phyloP scores from a whole-genome alignment of 176 grass and related monocot genomes.

The Leersia perrieri region DNA sequence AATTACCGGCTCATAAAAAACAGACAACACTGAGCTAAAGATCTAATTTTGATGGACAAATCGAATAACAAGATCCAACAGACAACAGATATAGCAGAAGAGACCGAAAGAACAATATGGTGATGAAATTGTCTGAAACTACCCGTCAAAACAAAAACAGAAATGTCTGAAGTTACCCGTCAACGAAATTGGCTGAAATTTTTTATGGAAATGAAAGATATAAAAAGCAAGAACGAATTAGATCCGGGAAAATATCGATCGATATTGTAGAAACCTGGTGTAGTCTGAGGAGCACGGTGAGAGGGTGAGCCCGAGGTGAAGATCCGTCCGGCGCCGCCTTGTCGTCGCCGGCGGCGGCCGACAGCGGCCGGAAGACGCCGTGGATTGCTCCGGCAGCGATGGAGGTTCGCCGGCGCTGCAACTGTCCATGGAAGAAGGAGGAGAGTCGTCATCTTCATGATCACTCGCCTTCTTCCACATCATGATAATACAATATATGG shows the following conservation, averaged over 20 bases:
- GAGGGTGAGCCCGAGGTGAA: constrained; percentile 57
- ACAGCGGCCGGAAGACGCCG: constrained; percentile 29
- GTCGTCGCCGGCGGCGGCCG: constrained; percentile 13
- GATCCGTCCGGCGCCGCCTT: constrained; percentile 47
- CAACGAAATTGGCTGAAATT: no score
- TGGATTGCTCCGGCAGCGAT: constrained; percentile 19
- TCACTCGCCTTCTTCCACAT: neutral
- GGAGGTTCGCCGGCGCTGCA: constrained; percentile 27
- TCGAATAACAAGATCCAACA: neutral
- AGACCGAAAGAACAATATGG: neutral
- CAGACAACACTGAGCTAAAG: no score
- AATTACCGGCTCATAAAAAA: no score
- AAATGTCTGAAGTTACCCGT: no score
- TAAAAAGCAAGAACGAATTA: no score
- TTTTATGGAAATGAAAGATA: no score
- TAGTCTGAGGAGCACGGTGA: constrained; percentile 20
- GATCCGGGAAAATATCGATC: no score
- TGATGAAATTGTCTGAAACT: neutral
- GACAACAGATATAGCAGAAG: no score
- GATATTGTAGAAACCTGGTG: no score
- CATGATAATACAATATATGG: neutral
- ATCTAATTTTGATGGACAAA: neutral
- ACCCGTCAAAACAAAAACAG: no score
- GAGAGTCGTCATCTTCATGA: constrained; percentile 1
- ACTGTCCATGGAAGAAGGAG: constrained; percentile 71